Base-by-base conservation (phyloP, 371 early-diverging fungal genomes). In the Mucor indicus region DNA sequence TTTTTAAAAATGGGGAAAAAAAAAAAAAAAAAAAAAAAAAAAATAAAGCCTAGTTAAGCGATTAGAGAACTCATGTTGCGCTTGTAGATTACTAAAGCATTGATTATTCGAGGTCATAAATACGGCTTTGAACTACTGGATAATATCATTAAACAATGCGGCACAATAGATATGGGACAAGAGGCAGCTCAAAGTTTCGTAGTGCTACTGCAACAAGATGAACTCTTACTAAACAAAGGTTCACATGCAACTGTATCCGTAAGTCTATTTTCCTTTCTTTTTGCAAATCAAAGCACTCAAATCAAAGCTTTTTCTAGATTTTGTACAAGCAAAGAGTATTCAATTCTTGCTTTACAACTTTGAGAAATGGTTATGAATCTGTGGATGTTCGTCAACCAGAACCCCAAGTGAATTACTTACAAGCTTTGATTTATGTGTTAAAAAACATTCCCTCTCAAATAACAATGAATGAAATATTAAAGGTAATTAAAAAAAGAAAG, bases 311-410 rank as follows among this genome's bases (percentile, higher is more conserved):
- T n/a, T n/a, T n/a, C n/a, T 65, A 83, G 80, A 63, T 86, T n/a
- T 59, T 92, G 22, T 80, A 81, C 53, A 82, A 83, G 63, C 91
- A 92, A 66, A 69, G 86, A 17, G 78, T 92, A 30, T 91, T 90
- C 62, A 75, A 80, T 31, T 62, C 77, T 30, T 75, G 76, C 40
- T 60, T 80, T 12, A 87, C 89, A 20, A 67, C 64, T 21, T 59
- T 94, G 1, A 77, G 83, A 8, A 22, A 55, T 24, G 39, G 37
- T 5, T 37, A 56, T 5, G 53, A 64, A 38, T 24, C 25, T 3
- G 30, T 19, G 0, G 44, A 50, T 27, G 38, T 49, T 30, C 38
- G 24, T 9, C 24, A 46, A 21, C 53, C 60, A 50, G 48, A 38
- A 15, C 22, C 64, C 1, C 77, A 81, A 19, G 85, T 85, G 40